phyloP scores from a whole-genome alignment of 805 yeast genomes.

The Candida palmyrensis region DNA sequence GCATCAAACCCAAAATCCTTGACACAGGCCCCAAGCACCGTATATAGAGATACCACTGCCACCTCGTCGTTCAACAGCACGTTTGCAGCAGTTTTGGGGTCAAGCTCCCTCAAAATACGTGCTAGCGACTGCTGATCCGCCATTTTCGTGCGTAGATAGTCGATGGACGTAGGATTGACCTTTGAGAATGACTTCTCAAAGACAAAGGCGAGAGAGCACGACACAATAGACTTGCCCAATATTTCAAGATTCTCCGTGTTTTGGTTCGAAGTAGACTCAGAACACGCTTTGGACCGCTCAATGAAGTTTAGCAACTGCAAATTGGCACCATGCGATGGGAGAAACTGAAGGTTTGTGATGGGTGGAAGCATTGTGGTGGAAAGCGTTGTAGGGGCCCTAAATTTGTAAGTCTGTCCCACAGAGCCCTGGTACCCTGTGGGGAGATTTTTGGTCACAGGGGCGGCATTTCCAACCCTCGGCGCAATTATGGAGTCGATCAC shows the following conservation, averaged over 20 bases:
- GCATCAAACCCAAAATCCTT: slow-evolving; percentile 79
- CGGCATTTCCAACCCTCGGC: slow-evolving; percentile 21
- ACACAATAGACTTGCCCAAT: slow-evolving; percentile 54
- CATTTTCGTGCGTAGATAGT: slow-evolving; percentile 44
- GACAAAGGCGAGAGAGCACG: slow-evolving; percentile 53
- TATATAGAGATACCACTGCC: slow-evolving; percentile 51
- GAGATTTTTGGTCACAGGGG: background rate
- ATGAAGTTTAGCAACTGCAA: slow-evolving; percentile 28
- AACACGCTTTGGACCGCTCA: slow-evolving; percentile 60
- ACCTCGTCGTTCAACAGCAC: slow-evolving; percentile 41
- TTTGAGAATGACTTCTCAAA: slow-evolving; percentile 59
- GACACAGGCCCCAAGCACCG: slow-evolving; percentile 63
- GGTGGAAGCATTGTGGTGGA: background rate
- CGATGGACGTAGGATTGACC: slow-evolving; percentile 50
- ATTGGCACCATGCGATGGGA: background rate
- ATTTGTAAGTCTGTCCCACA: background rate
- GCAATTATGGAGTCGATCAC: slow-evolving; percentile 45
- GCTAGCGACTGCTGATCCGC: slow-evolving; percentile 37
- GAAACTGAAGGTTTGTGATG: background rate
- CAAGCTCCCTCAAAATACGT: slow-evolving; percentile 43
- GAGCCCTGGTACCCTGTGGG: no score
- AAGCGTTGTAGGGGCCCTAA: background rate
- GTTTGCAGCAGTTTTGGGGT: slow-evolving; percentile 27
- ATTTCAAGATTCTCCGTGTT: slow-evolving; percentile 43
- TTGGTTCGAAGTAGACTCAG: slow-evolving; percentile 34